Base-by-base conservation (phyloP, 208 protist species). In the Zelonia costaricensis region DNA sequence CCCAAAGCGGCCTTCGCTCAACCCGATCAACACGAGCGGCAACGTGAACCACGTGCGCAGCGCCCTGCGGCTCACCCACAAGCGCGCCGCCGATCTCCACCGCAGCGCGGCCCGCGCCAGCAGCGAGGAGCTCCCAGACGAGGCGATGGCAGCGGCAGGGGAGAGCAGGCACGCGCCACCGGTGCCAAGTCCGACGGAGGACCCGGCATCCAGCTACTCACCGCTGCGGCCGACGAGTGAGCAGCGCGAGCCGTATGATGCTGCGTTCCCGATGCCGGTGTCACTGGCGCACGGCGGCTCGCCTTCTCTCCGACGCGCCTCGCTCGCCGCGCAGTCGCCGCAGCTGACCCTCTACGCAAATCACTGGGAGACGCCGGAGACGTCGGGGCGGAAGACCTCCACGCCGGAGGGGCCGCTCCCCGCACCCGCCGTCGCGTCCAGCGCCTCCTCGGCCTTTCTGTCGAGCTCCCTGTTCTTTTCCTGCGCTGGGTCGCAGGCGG, bases 381-480 rank as follows among this genome's bases (percentile, higher is more conserved):
- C 40, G 13, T 9, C 33, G 18, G 33, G 36, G 9, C 48, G 25
- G 42, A 76, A 58, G 52, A 40, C 27, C 46, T 12, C 23, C 12
- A 20, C 33, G 23, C 23, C 16, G 15, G 18, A 15, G 35, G 28
- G 15, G 13, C 16, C 18, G 35, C 12, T 23, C 20, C 36, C 38
- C 47, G 22, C 10, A 22, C 40, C 31, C 23, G 16, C 22, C 7
- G 35, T 15, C 4, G 28, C 27, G 9, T 65, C 69, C 6, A 61
- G 40, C 30, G 31, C 47, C 27, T 69, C 55, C 28, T 69, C 69
- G 9, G 62, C 54, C 12, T 65, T 66, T 46, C 57, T 76, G 8
- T 69, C 69, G 16, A 63, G 27, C 33, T 64, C 69, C 4, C 61
- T 56, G 55, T 51, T 7, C 40, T 44, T n/a, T 20, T 57, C 47